Conservation (phyloP, 768 basidiomycete species). For the Vararia minispora region DNA sequence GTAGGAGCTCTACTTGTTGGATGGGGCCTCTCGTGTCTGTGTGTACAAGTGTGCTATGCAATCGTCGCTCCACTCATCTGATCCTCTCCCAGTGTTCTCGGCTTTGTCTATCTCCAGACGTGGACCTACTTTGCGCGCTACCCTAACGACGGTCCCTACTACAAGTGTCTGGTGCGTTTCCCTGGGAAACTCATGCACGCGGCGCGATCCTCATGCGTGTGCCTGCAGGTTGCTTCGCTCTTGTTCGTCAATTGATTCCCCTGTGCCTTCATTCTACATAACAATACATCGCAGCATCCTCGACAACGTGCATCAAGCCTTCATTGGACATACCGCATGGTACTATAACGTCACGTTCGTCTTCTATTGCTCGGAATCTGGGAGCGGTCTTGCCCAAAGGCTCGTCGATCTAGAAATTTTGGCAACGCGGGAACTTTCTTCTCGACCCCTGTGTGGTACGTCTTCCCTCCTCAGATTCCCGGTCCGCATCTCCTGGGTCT, state of each 20-base stretch:
- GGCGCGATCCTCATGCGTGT: no score
- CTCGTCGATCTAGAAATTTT: slow-evolving; percentile 7
- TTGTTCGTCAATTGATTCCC: no score
- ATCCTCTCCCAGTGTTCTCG: slow-evolving; percentile 13
- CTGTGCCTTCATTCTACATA: no score
- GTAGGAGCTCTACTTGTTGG: no score
- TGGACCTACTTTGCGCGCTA: slow-evolving; percentile 12
- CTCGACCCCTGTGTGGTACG: slow-evolving; percentile 12
- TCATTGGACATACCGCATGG: slow-evolving; percentile 9
- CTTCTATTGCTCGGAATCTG: neutral
- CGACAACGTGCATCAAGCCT: slow-evolving; percentile 10
- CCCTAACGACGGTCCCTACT: slow-evolving; percentile 8
- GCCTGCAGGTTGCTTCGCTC: no score
- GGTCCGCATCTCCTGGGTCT: no score
- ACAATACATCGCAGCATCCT: slow-evolving; percentile 6
- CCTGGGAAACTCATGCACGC: no score
- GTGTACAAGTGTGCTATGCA: no score
- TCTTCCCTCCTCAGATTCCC: neutral
- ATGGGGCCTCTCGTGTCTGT: no score
- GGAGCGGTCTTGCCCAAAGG: no score
- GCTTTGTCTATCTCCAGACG: slow-evolving; percentile 11
- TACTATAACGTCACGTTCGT: slow-evolving; percentile 8
- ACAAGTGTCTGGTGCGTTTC: slow-evolving; percentile 12
- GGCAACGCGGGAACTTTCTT: slow-evolving; percentile 3
- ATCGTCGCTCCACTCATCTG: no score